phyloP scores from a whole-genome alignment of 805 yeast species.

The Schizosaccharomyces japonicus region DNA sequence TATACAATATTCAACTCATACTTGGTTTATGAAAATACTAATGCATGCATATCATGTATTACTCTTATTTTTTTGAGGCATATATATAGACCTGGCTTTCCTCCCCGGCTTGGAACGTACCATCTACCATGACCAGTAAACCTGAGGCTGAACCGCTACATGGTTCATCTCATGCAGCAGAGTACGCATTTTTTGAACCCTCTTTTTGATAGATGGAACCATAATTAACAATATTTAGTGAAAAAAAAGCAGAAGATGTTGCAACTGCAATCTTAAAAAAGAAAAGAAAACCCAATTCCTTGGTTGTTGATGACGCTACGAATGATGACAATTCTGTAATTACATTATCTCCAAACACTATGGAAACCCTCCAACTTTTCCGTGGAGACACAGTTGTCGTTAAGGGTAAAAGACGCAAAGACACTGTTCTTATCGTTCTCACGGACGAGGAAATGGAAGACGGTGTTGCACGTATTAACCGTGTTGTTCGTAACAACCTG shows the following conservation, averaged over 20 bases:
- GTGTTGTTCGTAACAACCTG: slow-evolving; percentile 87
- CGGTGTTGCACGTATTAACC: slow-evolving; percentile 79
- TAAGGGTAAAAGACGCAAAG: slow-evolving; percentile 94
- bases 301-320: slow-evolving; percentile 87
- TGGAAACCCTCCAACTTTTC: slow-evolving; percentile 84
- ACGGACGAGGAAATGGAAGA: slow-evolving; percentile 93
- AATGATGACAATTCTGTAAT: slow-evolving; percentile 93
- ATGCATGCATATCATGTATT: no score
- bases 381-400: slow-evolving; percentile 94
- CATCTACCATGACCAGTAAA: slow-evolving; percentile 3
- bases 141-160: neutral
- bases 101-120: neutral
- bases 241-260: slow-evolving; percentile 27
- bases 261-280: slow-evolving; percentile 94
- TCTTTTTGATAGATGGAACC: neutral
- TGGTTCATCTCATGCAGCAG: neutral
- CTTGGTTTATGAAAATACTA: no score
- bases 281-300: slow-evolving; percentile 85
- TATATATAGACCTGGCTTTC: neutral
- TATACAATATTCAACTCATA: no score
- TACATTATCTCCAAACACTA: slow-evolving; percentile 80
- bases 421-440: slow-evolving; percentile 83
- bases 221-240: neutral
- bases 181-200: neutral
- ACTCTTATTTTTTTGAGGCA: neutral